phyloP scores from a whole-genome alignment of 148 eudicot genomes.

The Spergularia marina region DNA sequence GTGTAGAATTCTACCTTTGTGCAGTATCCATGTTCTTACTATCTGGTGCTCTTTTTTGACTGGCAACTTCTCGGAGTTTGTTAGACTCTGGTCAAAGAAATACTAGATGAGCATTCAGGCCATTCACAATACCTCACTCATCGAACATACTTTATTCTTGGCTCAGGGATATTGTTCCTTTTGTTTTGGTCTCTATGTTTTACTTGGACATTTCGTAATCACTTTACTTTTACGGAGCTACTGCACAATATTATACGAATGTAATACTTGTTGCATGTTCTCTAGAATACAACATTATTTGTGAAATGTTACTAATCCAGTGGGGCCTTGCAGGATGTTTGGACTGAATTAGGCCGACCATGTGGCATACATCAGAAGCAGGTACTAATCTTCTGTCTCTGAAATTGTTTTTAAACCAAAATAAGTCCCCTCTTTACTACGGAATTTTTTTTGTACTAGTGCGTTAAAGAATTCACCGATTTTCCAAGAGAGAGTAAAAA shows the following conservation, averaged over 20 bases:
- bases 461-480: neutral
- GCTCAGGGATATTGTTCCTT: neutral
- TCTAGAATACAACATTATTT: neutral
- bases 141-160: neutral
- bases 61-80: neutral
- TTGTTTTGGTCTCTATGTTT: neutral
- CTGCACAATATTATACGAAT: no score
- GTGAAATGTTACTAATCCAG: neutral
- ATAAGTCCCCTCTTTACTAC: neutral
- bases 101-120: neutral
- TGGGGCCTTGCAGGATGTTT: conserved; percentile 67
- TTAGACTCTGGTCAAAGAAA: neutral
- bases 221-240: neutral
- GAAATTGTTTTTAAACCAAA: neutral
- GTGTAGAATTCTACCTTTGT: neutral
- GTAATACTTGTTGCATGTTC: neutral
- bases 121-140: neutral
- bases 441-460: neutral
- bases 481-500: neutral
- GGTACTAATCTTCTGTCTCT: conserved; percentile 35
- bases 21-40: neutral
- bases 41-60: neutral
- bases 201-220: neutral
- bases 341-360: conserved; percentile 96
- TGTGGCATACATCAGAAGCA: conserved; percentile 95